phyloP scores from a whole-genome alignment of 305 asterid species.

The Rubia balearica region DNA sequence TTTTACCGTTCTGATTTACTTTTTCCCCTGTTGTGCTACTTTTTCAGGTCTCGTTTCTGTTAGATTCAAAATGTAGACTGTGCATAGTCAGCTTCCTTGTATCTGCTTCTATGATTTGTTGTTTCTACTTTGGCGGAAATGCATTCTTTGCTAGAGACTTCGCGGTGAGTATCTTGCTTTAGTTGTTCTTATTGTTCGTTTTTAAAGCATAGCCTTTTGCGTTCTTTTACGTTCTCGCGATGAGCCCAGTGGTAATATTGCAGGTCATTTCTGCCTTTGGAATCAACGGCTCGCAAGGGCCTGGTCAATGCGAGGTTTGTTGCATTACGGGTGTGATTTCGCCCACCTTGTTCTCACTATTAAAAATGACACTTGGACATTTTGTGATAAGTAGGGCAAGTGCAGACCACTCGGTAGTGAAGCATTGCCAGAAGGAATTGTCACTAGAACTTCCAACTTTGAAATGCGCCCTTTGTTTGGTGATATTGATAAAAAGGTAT shows the following conservation, averaged over 20 bases:
- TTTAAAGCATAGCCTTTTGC: background rate
- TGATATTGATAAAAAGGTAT: constrained; percentile 41
- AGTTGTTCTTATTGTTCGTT: background rate
- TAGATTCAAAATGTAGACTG: constrained; percentile 52
- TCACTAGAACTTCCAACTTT: constrained; percentile 56
- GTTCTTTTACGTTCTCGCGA: background rate
- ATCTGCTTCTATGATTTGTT: constrained; percentile 46
- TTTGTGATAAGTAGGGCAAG: constrained; percentile 29
- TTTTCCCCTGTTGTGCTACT: background rate
- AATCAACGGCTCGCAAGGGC: constrained; percentile 22
- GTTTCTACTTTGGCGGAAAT: constrained; percentile 49
- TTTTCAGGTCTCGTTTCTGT: constrained; percentile 41
- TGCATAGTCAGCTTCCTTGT: constrained; percentile 50
- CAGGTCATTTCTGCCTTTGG: constrained; percentile 46
- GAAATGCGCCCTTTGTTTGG: constrained; percentile 76
- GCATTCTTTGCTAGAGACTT: constrained; percentile 49
- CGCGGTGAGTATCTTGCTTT: constrained; percentile 30
- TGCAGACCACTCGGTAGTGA: constrained; percentile 63
- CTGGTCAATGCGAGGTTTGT: constrained; percentile 42
- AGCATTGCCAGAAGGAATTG: constrained; percentile 78
- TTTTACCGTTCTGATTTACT: background rate
- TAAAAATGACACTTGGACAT: background rate
- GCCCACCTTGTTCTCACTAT: background rate
- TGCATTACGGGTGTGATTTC: background rate
- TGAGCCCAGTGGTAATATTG: constrained; percentile 8